A percentile compares a stretch with the other conserved stretches of the same genome.
These are phyloP conservation scores for Thraustotheca clavata DNA, from an alignment of 352 stramenopile genomes.

Conservation along the genomic window DNA sequence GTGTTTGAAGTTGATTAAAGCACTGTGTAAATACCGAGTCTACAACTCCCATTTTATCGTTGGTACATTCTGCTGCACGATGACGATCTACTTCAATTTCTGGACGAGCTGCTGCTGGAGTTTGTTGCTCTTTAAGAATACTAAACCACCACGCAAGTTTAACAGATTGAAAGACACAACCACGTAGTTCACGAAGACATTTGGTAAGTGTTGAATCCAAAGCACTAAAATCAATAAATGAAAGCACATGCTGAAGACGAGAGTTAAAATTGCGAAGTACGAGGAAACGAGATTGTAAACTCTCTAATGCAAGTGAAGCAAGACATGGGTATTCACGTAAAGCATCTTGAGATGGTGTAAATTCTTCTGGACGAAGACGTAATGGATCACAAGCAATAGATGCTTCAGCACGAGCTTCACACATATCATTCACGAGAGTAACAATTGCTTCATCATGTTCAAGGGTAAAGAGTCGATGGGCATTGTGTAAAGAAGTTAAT, in stretches of 20 bases:
- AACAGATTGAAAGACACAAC: constrained; percentile 78
- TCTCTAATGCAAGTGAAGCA: constrained; percentile 33
- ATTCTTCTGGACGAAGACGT: constrained; percentile 77
- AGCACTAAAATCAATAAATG: constrained; percentile 77
- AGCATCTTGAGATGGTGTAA: constrained; percentile 57
- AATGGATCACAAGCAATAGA: constrained; percentile 71
- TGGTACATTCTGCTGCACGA: constrained; percentile 49
- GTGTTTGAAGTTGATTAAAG: constrained; percentile 75
- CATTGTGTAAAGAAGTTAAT: constrained; percentile 49
- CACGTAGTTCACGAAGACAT: constrained; percentile 47
- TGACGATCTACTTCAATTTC: constrained; percentile 84
- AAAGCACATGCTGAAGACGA: constrained; percentile 72
- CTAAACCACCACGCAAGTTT: constrained; percentile 85
- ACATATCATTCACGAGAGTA: constrained; percentile 77
- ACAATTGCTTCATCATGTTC: constrained; percentile 69
- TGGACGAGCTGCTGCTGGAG: constrained; percentile 57
- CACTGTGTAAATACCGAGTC: constrained; percentile 81
- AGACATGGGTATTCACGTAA: constrained; percentile 44
- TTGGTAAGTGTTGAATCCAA: constrained; percentile 57
- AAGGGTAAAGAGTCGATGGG: constrained; percentile 52
- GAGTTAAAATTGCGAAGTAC: constrained; percentile 85
- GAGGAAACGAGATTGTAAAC: constrained; percentile 71
- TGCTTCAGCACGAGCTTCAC: constrained; percentile 62
- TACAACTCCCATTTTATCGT: constrained; percentile 40
- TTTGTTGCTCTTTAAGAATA: constrained; percentile 81